Evolutionary conservation across 345 rosid species (phyloP), one percentile per base, ranked within the genome.

Genomic region (Pelargonium nanum): DNA sequence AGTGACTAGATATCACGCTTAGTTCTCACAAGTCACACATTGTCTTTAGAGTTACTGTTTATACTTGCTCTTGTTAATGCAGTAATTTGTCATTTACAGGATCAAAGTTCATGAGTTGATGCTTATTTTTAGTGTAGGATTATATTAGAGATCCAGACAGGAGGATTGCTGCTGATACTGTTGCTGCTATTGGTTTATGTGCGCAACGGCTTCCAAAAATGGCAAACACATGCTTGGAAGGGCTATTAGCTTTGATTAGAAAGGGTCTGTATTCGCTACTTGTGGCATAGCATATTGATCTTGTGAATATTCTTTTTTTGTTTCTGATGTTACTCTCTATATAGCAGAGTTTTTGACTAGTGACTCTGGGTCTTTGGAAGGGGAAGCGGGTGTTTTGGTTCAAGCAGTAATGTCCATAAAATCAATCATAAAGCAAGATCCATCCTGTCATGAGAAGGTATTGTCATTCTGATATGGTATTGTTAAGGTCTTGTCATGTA

Each of bases 121-220:
- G 62, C 77, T 83, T 75, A 68, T 70, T 71, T 72, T 57, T 72
- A 65, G 68, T 40, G 56, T 65, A 93, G 99, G 97, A 93, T 78
- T 89, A 93, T 77, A 74, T 87, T 30, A 81, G 83, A 75, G 94
- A 87, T 77, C 94, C 96, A 64, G 94, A 89, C 80, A 74, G 94
- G 81, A 81, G 74, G 73, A 84, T 93, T 78, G 91, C 99, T 64
- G 96, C 94, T 6, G 92, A 81, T 64, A 73, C 97, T 67, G 78
- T 89, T 74, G 83, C 89, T 72, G 96, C 90, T 13, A 83, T 87
- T 69, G 99, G 99, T 75, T 73, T 83, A 64, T 89, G 96, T 65
- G 92, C 88, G 19, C 81, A 70, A 71, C 68, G 76, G 67, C 81
- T 89, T 74, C 89, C 89, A 45, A 72, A 69, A 74, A 66, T 83